A percentile compares a stretch with the other conserved stretches of the same genome.
Conservation (phyloP, 2,329 filamentous ascomycete genomes). For the Neurospora crassa region DNA sequence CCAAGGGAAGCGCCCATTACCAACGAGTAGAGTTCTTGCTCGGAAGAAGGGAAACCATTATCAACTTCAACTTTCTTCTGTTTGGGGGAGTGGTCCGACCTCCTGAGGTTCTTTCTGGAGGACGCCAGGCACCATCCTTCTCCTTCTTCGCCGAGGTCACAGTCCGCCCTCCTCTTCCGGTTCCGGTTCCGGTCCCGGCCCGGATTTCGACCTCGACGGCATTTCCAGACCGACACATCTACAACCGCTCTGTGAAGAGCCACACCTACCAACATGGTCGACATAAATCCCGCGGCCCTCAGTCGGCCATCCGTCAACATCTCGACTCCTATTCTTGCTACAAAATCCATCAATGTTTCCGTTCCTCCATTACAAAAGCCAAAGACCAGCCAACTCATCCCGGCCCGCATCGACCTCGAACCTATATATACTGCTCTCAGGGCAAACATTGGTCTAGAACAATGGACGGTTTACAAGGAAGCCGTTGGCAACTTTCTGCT, state of each 20-base stretch:
- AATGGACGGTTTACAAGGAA: slow-evolving; percentile 57
- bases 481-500: slow-evolving; percentile 52
- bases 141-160: neutral
- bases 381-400: slow-evolving; percentile 54
- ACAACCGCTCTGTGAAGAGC: slow-evolving; percentile 10
- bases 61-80: neutral
- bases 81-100: neutral
- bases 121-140: neutral
- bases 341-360: slow-evolving; percentile 47
- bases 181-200: slow-evolving; percentile 15
- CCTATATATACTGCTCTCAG: slow-evolving; percentile 55
- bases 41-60: neutral
- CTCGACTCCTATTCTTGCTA: slow-evolving; percentile 48
- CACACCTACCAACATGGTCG: slow-evolving; percentile 42
- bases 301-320: slow-evolving; percentile 51
- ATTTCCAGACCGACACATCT: slow-evolving; percentile 5
- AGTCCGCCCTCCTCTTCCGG: slow-evolving; percentile 1
- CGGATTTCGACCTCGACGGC: slow-evolving; percentile 9
- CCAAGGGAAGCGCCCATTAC: neutral
- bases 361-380: slow-evolving; percentile 39
- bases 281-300: slow-evolving; percentile 61
- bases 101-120: neutral
- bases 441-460: slow-evolving; percentile 46
- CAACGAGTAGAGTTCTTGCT: neutral
- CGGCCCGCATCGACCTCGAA: slow-evolving; percentile 58